Base-by-base conservation (phyloP, 2,329 filamentous ascomycete genomes). In the Clonostachys solani region DNA sequence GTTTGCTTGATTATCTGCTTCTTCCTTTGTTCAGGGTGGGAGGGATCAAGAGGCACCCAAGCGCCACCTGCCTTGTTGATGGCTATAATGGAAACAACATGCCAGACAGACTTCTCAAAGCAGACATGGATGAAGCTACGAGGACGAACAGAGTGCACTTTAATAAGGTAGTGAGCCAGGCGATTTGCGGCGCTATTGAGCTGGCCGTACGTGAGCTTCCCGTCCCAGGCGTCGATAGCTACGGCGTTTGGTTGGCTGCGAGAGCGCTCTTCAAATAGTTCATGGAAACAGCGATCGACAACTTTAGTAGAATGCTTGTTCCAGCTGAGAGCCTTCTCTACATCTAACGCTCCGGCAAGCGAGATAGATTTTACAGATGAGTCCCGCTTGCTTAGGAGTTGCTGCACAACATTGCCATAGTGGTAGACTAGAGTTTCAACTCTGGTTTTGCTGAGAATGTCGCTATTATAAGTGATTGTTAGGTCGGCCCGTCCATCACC, bases 11-110 rank as follows among this genome's bases (percentile, higher is more conserved):
- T 34, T 36, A 49, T 46, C 5, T 44, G 33, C 13, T 43, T 5
- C 16, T 40, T 41, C 5, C 49, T 40, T 15, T 41, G 16, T 17
- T 17, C 15, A 33, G 50, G 49, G 17, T 58, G 52, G 13, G 54
- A 50, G 4, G 51, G 50, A 44, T 62, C 60, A 9, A 62, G 43
- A 2, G 55, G 55, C 3, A 59, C 52, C 46, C 56, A 64, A 10
- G 56, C 59, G n/a, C 51, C 54, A 10, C 62, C 62, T n/a, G 57
- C 51, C 48, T 62, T 60, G 36, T 60, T 52, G 19, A 62, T 50
- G 10, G 50, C 60, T 12, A 63, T 36, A 19, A 57, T 57, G 1
- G 54, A 52, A 2, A 61, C 52, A 4, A 54, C 46, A 16, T 53
- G 53, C 54, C 52, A 55, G 7, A 42, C 40, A 13, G 57, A 60